phyloP scores from a whole-genome alignment of 2,329 filamentous ascomycete species.

The Podosphaera leucotricha region DNA sequence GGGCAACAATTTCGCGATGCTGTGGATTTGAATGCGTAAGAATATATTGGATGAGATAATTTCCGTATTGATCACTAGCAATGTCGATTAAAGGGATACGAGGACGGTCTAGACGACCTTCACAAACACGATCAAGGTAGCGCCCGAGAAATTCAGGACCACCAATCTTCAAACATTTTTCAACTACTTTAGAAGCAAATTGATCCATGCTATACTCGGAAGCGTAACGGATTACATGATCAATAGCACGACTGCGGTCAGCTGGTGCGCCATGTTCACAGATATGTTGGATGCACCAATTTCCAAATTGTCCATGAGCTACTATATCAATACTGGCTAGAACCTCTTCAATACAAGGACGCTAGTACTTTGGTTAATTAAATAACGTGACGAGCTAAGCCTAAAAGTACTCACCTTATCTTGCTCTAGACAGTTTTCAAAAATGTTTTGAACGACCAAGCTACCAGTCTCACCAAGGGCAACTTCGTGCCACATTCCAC shows the following conservation, averaged over 20 bases:
- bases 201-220: conserved; percentile 98
- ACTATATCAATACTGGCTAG: conserved; percentile 88
- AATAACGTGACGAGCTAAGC: neutral
- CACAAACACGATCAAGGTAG: conserved; percentile 84
- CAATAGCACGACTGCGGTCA: conserved; percentile 79
- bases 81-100: conserved; percentile 96
- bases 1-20: conserved; percentile 79
- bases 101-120: conserved; percentile 70
- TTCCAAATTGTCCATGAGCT: conserved; percentile 91
- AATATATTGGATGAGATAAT: conserved; percentile 96
- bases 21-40: conserved; percentile 67
- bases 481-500: conserved; percentile 97
- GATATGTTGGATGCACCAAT: conserved; percentile 99
- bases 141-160: conserved; percentile 72
- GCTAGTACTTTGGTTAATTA: conserved; percentile 26
- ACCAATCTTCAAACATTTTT: conserved; percentile 96
- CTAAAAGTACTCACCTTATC: conserved; percentile 49
- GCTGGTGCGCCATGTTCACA: conserved; percentile 85
- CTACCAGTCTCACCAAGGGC: conserved; percentile 93
- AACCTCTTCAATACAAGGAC: conserved; percentile 91
- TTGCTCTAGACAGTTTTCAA: conserved; percentile 95
- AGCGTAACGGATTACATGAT: conserved; percentile 82
- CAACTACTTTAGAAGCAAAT: conserved; percentile 95
- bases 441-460: conserved; percentile 96
- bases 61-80: conserved; percentile 94